A percentile compares a stretch with the other conserved stretches of the same genome.
These are phyloP conservation scores for Acer yangbiense DNA, from an alignment of 345 rosid genomes.

Conservation along the genomic window DNA sequence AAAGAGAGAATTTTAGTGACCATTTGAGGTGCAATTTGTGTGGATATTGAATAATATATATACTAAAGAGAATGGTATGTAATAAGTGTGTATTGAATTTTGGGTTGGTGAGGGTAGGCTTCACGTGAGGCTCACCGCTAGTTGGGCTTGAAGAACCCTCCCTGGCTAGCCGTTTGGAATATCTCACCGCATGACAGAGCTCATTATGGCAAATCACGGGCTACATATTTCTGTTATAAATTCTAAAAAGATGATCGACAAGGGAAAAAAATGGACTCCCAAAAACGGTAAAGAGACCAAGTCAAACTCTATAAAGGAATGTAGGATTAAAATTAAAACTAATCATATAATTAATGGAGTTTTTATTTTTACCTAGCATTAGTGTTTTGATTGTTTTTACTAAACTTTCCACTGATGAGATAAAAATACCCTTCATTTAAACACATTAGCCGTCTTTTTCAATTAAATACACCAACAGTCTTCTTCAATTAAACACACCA, in stretches of 20 bases:
- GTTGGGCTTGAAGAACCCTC: slow-evolving; percentile 1
- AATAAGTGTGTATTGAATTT: slow-evolving; percentile 11
- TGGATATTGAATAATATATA: not conserved
- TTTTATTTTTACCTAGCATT: too few relatives aligned
- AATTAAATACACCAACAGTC: too few relatives aligned
- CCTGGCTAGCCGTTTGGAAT: slow-evolving; percentile 27
- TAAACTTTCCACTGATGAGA: too few relatives aligned
- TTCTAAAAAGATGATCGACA: not conserved
- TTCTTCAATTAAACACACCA: too few relatives aligned
- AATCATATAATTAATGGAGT: too few relatives aligned
- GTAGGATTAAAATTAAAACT: too few relatives aligned
- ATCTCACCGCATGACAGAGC: slow-evolving; percentile 25
- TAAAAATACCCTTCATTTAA: too few relatives aligned
- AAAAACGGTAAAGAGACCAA: not conserved
- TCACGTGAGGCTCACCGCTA: slow-evolving; percentile 62
- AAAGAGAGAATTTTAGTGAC: not conserved
- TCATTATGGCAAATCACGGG: slow-evolving; percentile 34
- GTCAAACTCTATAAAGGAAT: too few relatives aligned
- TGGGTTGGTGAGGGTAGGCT: slow-evolving; percentile 20
- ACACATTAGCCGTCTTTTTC: too few relatives aligned
- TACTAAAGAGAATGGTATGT: not conserved
- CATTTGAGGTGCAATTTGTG: not conserved
- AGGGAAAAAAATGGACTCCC: not conserved
- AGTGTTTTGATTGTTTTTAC: too few relatives aligned
- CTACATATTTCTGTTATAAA: slow-evolving; percentile 13